Percentiles rank a stretch among this genome's conserved stretches.
Conservation (phyloP, 2,329 filamentous ascomycete species). For the Ploettnerulaceae sp. region DNA sequence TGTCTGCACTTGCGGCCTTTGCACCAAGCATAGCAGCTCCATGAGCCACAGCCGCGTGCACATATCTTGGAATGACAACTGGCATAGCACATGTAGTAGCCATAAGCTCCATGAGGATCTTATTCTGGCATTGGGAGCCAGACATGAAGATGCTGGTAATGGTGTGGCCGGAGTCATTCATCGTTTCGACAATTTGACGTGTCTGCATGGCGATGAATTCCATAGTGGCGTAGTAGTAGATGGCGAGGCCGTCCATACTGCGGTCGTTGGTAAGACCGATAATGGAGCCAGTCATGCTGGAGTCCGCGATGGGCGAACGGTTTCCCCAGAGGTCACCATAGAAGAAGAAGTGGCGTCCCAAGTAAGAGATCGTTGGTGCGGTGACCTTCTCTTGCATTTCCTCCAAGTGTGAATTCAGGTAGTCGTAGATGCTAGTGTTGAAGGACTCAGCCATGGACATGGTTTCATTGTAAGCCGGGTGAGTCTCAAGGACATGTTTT, state of each 20-base stretch:
- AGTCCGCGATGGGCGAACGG: conserved; percentile 85
- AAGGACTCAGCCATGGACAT: conserved; percentile 73
- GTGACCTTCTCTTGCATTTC: conserved; percentile 64
- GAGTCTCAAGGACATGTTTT: conserved; percentile 91
- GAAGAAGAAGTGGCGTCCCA: conserved; percentile 95
- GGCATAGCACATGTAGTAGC: conserved; percentile 89
- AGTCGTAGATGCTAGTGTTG: conserved; percentile 90
- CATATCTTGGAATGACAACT: conserved; percentile 87
- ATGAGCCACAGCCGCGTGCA: conserved; percentile 92
- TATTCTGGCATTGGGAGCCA: conserved; percentile 94
- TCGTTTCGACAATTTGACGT: conserved; percentile 86
- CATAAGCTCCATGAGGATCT: conserved; percentile 84
- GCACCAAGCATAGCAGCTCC: conserved; percentile 98
- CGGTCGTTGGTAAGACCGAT: conserved; percentile 85
- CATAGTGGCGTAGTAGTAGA: conserved; percentile 94
- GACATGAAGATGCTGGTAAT: conserved; percentile 98
- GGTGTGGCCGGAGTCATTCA: conserved; percentile 85
- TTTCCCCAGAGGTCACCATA: conserved; percentile 98
- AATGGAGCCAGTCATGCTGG: conserved; percentile 86
- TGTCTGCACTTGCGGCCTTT: conserved; percentile 84
- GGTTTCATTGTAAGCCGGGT: conserved; percentile 82
- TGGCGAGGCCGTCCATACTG: conserved; percentile 77
- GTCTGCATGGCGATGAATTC: conserved; percentile 98
- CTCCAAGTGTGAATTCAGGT: conserved; percentile 81
- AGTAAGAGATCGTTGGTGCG: conserved; percentile 75